phyloP scores from a whole-genome alignment of 352 stramenopile genomes.

The Globisporangium viniferum region DNA sequence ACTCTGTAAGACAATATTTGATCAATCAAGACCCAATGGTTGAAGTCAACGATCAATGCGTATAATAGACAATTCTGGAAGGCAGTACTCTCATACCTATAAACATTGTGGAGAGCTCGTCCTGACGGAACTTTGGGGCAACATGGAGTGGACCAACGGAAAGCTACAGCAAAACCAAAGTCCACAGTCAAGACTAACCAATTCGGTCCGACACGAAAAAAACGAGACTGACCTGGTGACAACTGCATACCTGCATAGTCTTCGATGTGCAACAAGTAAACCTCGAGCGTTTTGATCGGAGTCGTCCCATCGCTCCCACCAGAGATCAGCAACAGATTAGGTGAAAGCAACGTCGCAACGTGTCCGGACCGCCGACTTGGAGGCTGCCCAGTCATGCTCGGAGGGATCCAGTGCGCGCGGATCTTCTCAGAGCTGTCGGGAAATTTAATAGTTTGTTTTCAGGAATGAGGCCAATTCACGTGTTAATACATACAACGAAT shows the following conservation, averaged over 20 bases:
- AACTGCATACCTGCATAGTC: slow-evolving; percentile 21
- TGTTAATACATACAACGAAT: too few relatives aligned
- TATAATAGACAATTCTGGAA: neutral
- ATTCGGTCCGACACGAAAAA: neutral
- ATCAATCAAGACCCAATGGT: neutral
- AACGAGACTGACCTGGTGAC: too few relatives aligned
- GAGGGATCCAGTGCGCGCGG: slow-evolving; percentile 36
- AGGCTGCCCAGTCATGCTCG: slow-evolving; percentile 25
- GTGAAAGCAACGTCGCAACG: slow-evolving; percentile 36
- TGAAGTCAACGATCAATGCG: neutral
- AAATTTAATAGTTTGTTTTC: neutral
- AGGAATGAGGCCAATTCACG: neutral
- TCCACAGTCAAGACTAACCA: neutral
- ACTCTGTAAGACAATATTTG: slow-evolving; percentile 20
- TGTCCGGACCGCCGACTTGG: slow-evolving; percentile 53
- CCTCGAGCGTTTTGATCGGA: slow-evolving; percentile 39
- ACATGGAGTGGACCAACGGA: slow-evolving; percentile 55
- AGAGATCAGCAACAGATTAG: slow-evolving; percentile 42
- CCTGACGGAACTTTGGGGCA: slow-evolving; percentile 29
- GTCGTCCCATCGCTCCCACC: slow-evolving; percentile 64
- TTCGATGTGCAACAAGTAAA: slow-evolving; percentile 44
- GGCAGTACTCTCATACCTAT: slow-evolving; percentile 25
- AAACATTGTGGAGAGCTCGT: slow-evolving; percentile 52
- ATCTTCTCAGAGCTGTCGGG: slow-evolving; percentile 21
- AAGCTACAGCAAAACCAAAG: slow-evolving; percentile 21